A percentile compares a stretch with the other conserved stretches of the same genome.
phyloP scores from a whole-genome alignment of 768 basidiomycete species.

The Udeniomyces megalosporus region DNA sequence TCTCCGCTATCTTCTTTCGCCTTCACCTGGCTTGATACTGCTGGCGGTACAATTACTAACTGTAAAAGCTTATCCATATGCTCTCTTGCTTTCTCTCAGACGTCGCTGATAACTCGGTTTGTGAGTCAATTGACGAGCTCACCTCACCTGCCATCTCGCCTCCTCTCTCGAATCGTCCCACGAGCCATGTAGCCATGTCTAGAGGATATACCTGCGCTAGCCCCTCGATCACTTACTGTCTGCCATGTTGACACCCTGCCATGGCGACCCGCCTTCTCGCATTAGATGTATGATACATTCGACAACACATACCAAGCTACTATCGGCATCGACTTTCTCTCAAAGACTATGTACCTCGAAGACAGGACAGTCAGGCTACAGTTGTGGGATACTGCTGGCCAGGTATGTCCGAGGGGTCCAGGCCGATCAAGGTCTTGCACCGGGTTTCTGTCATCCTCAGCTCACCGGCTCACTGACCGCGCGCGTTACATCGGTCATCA shows the following conservation, averaged over 20 bases:
- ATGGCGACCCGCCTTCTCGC: neutral
- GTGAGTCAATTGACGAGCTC: slow-evolving; percentile 18
- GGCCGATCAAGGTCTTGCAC: too few relatives aligned
- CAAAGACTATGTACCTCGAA: slow-evolving; percentile 99
- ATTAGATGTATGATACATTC: slow-evolving; percentile 95
- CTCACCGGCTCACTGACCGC: too few relatives aligned
- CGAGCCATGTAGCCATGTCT: too few relatives aligned
- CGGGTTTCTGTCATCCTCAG: too few relatives aligned
- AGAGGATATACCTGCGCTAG: too few relatives aligned
- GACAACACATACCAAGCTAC: slow-evolving; percentile 76
- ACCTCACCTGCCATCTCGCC: neutral
- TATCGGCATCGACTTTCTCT: slow-evolving; percentile 77
- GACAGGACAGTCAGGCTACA: slow-evolving; percentile 95
- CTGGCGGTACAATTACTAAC: too few relatives aligned
- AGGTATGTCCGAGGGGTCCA: slow-evolving; percentile 37
- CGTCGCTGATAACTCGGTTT: slow-evolving; percentile 88
- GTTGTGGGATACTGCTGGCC: slow-evolving; percentile 96
- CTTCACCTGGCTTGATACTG: neutral
- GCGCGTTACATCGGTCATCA: neutral
- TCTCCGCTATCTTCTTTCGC: neutral
- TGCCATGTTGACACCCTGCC: too few relatives aligned
- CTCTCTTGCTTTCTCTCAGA: slow-evolving; percentile 29
- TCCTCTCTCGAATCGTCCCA: too few relatives aligned
- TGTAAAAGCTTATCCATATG: too few relatives aligned
- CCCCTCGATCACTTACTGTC: too few relatives aligned